phyloP scores from a whole-genome alignment of 176 grass and related monocot species.

The Miscanthus lutarioriparius region DNA sequence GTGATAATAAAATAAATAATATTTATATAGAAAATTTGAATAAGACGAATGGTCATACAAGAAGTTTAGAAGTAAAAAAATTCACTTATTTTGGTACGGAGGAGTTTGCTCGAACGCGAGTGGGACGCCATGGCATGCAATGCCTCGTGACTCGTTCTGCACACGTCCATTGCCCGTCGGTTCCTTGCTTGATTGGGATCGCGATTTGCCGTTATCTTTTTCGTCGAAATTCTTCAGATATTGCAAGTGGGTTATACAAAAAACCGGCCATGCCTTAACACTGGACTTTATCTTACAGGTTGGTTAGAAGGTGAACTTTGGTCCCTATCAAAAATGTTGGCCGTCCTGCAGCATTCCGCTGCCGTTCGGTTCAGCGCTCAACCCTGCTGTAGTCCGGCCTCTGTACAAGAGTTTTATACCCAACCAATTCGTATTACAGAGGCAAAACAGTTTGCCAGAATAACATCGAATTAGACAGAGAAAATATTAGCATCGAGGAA shows the following conservation, averaged over 20 bases:
- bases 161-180: constrained; percentile 18
- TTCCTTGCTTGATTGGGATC: constrained; percentile 18
- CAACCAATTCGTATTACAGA: too few relatives aligned
- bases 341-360: background rate
- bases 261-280: background rate
- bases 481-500: too few relatives aligned
- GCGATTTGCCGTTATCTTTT: background rate
- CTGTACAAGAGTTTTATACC: too few relatives aligned
- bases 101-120: constrained; percentile 24
- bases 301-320: background rate
- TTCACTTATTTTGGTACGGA: too few relatives aligned
- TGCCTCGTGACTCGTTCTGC: constrained; percentile 36
- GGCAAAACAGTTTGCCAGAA: background rate
- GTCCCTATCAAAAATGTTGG: background rate
- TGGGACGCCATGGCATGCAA: background rate
- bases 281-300: background rate
- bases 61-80: too few relatives aligned
- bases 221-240: background rate
- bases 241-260: background rate
- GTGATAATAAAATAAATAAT: too few relatives aligned
- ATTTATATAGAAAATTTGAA: too few relatives aligned
- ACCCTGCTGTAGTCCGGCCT: too few relatives aligned
- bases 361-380: background rate
- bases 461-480: too few relatives aligned
- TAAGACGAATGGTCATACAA: too few relatives aligned